phyloP scores from a whole-genome alignment of 768 basidiomycete genomes.

The Trametes villosa region DNA sequence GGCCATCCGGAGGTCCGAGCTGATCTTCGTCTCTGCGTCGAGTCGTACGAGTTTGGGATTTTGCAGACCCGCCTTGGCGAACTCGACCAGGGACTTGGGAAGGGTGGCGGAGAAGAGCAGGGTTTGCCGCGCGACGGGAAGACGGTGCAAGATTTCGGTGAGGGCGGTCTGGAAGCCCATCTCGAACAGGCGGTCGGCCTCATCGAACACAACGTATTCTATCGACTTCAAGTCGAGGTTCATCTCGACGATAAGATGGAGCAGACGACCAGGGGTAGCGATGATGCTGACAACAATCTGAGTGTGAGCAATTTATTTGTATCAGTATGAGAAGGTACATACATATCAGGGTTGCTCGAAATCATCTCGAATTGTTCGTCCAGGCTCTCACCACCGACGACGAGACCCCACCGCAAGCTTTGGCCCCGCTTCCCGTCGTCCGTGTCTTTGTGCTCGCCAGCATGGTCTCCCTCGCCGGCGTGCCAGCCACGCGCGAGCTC shows the following conservation, averaged over 20 bases:
- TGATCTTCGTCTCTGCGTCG: slow-evolving; percentile 95
- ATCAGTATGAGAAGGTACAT: slow-evolving; percentile 40
- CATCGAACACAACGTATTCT: slow-evolving; percentile 94
- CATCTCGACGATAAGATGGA: slow-evolving; percentile 98
- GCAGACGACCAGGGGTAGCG: slow-evolving; percentile 94
- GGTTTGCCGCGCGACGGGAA: slow-evolving; percentile 87
- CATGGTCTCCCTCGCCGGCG: slow-evolving; percentile 62
- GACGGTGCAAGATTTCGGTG: slow-evolving; percentile 87
- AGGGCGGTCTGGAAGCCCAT: slow-evolving; percentile 96
- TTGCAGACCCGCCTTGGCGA: slow-evolving; percentile 95
- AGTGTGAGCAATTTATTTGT: background rate
- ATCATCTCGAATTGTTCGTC: slow-evolving; percentile 98
- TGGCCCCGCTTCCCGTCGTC: slow-evolving; percentile 62
- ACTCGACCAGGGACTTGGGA: slow-evolving; percentile 94
- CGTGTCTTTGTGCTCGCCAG: slow-evolving; percentile 58
- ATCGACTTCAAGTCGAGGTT: slow-evolving; percentile 85
- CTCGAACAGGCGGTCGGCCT: slow-evolving; percentile 97
- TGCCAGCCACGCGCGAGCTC: slow-evolving; percentile 87
- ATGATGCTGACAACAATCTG: slow-evolving; percentile 67
- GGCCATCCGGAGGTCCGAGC: slow-evolving; percentile 88
- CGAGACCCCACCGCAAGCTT: slow-evolving; percentile 84
- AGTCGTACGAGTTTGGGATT: slow-evolving; percentile 96
- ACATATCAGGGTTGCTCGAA: slow-evolving; percentile 94
- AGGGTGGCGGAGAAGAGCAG: slow-evolving; percentile 96
- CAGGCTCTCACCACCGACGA: slow-evolving; percentile 94